A percentile compares a stretch with the other conserved stretches of the same genome.
phyloP scores from a whole-genome alignment of 2,329 filamentous ascomycete genomes.

The Albophoma yamanashiensis region DNA sequence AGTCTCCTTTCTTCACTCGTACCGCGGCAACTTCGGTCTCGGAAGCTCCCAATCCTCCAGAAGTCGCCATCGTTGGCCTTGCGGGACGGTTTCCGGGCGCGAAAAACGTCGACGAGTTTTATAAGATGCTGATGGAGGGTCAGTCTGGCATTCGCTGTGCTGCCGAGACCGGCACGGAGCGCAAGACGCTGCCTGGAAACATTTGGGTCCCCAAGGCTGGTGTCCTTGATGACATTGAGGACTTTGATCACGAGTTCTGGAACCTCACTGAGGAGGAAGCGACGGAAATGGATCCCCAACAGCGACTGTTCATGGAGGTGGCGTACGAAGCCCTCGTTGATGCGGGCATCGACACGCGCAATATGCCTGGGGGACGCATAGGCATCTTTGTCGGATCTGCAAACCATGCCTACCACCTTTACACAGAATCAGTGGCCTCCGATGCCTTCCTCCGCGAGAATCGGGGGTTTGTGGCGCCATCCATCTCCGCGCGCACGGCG shows the following conservation, averaged over 20 bases:
- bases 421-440: slow-evolving; percentile 4
- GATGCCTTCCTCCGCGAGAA: slow-evolving; percentile 5
- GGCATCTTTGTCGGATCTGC: slow-evolving; percentile 3
- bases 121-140: slow-evolving; percentile 2
- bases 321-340: slow-evolving; percentile 2
- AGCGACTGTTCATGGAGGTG: slow-evolving; percentile 4
- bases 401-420: slow-evolving; percentile 3
- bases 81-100: slow-evolving; percentile 5
- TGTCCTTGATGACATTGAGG: slow-evolving; percentile 1
- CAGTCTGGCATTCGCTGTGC: slow-evolving; percentile 1
- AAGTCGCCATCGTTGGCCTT: slow-evolving; percentile 3
- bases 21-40: slow-evolving; percentile 6
- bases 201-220: slow-evolving; percentile 6
- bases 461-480: slow-evolving; percentile 2
- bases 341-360: background rate
- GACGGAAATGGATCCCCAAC: slow-evolving; percentile 6
- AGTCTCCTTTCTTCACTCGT: background rate
- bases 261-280: slow-evolving; percentile 5
- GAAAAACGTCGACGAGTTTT: slow-evolving; percentile 5
- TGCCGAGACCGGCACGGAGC: background rate
- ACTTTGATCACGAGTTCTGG: slow-evolving; percentile 6
- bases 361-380: background rate
- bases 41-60: slow-evolving; percentile 2
- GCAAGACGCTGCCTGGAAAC: slow-evolving; percentile 4
- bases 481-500: slow-evolving; percentile 6